Base-by-base conservation (phyloP, 2,329 filamentous ascomycete species). In the Sporothrix phasma region DNA sequence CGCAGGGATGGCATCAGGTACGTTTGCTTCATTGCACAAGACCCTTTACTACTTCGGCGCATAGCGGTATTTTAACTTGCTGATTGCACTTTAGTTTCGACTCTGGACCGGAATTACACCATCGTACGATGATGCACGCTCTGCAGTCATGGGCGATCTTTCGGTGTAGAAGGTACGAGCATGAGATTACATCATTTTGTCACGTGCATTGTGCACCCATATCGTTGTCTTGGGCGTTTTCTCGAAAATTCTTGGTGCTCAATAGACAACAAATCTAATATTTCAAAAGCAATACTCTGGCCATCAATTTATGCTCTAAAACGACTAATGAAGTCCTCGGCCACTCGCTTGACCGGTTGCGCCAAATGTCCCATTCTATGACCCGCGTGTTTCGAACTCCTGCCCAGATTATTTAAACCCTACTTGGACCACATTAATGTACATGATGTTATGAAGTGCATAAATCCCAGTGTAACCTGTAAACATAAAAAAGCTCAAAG, bases 1-100 rank as follows among this genome's bases (percentile, higher is more conserved):
- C 89, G 5, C 94, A 99, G 76, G 94, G 85, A n/a, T 87, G 84
- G 79, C 89, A 92, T 77, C 93, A 96, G 81, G 87, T 90, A 80
- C 72, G 82, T 78, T 77, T 46, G 19, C 37, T 54, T 15, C 8
- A 6, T n/a, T 15, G 5, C 3, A 17, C 17, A 19, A 5, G 31
- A 1, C 47, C 26, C 17, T 53, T 37, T 37, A 37, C 15, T 37
- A 8, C 34, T 37, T 13, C 10, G 31, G 34, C 7, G 6, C 15
- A 15, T 43, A 6, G 19, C 13, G n/a, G 26, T 37, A 5, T 17
- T 37, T 47, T 65, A 37, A 54, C 45, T 17, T n/a, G n/a, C n/a
- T n/a, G n/a, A n/a, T 19, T 15, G 11, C 31, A 39, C 5, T 46
- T 34, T 41, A 90, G 86, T 93, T 91, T 75, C 83, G 90, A 76